Evolutionary conservation across 1,139 yeast species (phyloP).

Genomic region (Suhomyces guaymorum): DNA sequence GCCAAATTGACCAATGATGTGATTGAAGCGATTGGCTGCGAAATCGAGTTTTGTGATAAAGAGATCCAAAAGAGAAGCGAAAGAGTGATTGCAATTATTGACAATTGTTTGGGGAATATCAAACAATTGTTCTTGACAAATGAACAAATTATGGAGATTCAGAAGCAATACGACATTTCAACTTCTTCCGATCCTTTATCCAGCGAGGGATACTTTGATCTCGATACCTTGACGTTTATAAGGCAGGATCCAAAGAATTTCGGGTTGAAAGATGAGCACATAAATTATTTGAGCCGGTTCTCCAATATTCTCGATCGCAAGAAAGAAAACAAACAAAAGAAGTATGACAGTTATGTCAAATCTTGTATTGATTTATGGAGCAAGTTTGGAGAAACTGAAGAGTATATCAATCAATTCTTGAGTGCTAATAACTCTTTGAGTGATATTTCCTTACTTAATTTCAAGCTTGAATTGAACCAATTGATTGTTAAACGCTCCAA

Average conservation of each 20-base stretch:
- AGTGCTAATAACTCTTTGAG: conserved; percentile 38
- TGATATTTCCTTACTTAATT: conserved; percentile 38
- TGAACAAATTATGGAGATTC: conserved; percentile 36
- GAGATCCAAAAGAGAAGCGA: conserved; percentile 30
- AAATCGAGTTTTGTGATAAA: conserved; percentile 27
- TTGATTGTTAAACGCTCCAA: conserved; percentile 61
- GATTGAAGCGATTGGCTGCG: conserved; percentile 25
- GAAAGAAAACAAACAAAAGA: conserved; percentile 35
- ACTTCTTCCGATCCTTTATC: conserved; percentile 19
- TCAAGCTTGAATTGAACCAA: conserved; percentile 57
- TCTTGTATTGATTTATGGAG: conserved; percentile 53
- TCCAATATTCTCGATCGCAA: conserved; percentile 28
- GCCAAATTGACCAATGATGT: conserved; percentile 41
- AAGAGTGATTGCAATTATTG: conserved; percentile 27
- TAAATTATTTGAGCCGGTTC: conserved; percentile 34
- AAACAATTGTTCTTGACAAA: conserved; percentile 33
- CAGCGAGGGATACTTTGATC: conserved; percentile 31
- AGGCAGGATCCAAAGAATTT: conserved; percentile 40
- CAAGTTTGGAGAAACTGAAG: conserved; percentile 44
- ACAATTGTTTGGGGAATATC: conserved; percentile 31
- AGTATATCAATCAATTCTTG: conserved; percentile 40
- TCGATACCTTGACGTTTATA: conserved; percentile 40
- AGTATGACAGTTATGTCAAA: conserved; percentile 31
- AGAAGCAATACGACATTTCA: conserved; percentile 27
- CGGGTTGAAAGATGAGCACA: conserved; percentile 40